These are phyloP conservation scores for Lasiosphaeris hirsuta DNA, from an alignment of 495 filamentous ascomycete genomes.

Conservation along the genomic window DNA sequence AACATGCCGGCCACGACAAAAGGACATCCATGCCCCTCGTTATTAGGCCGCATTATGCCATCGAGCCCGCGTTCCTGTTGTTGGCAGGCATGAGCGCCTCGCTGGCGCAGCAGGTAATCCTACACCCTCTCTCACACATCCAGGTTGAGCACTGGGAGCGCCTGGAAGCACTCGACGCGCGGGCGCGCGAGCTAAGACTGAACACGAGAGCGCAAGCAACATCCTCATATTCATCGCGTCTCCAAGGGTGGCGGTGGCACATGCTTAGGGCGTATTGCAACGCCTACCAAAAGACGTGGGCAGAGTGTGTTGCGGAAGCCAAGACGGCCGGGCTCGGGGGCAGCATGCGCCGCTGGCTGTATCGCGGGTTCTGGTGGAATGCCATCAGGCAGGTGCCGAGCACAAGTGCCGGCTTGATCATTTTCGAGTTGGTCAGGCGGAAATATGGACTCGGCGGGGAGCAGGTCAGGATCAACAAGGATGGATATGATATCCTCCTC, in stretches of 20 bases:
- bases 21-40: constrained; percentile 38
- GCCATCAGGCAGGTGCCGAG: constrained; percentile 81
- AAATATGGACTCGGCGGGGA: constrained; percentile 70
- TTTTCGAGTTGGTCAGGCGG: constrained; percentile 82
- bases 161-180: constrained; percentile 68
- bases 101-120: constrained; percentile 70
- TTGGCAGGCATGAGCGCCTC: constrained; percentile 74
- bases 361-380: constrained; percentile 68
- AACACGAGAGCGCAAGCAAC: constrained; percentile 27
- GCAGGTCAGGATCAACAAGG: constrained; percentile 52
- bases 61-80: constrained; percentile 80
- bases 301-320: constrained; percentile 64
- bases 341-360: constrained; percentile 70
- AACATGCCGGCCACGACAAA: neutral
- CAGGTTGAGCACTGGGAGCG: constrained; percentile 77
- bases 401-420: constrained; percentile 83
- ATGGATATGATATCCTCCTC: constrained; percentile 74
- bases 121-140: constrained; percentile 71
- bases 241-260: constrained; percentile 32
- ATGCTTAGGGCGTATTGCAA: constrained; percentile 66
- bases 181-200: constrained; percentile 47
- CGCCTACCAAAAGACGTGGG: constrained; percentile 73
- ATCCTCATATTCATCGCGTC: too few species aligned
- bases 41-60: constrained; percentile 79
- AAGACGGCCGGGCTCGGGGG: constrained; percentile 54